A percentile compares a stretch with the other conserved stretches of the same genome.
Conservation (phyloP, 139 green algal species). For the Choricystis sp. region DNA sequence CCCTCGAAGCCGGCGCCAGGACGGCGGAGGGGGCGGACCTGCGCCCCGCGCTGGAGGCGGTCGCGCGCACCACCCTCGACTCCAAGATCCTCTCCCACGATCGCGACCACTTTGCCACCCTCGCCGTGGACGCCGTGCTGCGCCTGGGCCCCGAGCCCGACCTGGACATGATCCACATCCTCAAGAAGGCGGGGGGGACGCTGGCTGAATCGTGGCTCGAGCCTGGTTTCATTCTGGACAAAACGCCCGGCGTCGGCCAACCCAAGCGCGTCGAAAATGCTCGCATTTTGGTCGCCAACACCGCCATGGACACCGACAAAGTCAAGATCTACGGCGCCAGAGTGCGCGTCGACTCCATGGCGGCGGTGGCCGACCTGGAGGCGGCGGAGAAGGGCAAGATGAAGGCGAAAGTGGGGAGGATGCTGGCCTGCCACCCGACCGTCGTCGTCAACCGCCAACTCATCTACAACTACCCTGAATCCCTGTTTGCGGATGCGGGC, state of each 20-base stretch:
- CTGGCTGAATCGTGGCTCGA: conserved; percentile 84
- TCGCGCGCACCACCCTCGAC: conserved; percentile 86
- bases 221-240: conserved; percentile 99
- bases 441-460: conserved; percentile 97
- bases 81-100: conserved; percentile 75
- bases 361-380: conserved; percentile 93
- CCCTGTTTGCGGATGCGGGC: conserved; percentile 76
- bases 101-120: conserved; percentile 84
- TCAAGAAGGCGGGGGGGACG: conserved; percentile 93
- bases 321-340: conserved; percentile 96
- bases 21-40: conserved; percentile 25
- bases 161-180: conserved; percentile 94
- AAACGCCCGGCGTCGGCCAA: conserved; percentile 93
- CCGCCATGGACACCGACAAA: conserved; percentile 99
- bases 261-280: conserved; percentile 89
- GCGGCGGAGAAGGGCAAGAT: conserved; percentile 96
- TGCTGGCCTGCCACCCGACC: conserved; percentile 87
- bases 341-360: conserved; percentile 65
- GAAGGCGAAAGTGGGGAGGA: conserved; percentile 74
- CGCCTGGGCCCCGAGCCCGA: conserved; percentile 78
- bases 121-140: conserved; percentile 91
- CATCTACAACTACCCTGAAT: conserved; percentile 99
- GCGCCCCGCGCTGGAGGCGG: conserved; percentile 76
- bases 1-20: conserved; percentile 34
- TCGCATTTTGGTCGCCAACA: conserved; percentile 97